Conservation (phyloP, 2,329 filamentous ascomycete species). For the Pseudogymnoascus sp. region DNA sequence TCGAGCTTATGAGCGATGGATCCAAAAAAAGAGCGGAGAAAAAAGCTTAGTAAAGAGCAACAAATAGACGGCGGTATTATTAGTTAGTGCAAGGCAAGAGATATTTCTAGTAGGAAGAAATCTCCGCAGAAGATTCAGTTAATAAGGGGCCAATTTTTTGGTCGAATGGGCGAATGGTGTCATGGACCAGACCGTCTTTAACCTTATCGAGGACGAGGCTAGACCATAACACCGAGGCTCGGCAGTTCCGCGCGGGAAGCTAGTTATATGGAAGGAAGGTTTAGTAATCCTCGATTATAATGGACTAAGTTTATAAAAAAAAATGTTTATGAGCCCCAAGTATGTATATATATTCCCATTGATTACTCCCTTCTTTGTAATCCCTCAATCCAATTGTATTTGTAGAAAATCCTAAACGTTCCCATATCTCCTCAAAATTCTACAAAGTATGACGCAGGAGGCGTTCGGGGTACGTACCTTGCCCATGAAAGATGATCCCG, state of each 20-base stretch:
- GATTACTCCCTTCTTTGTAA: neutral
- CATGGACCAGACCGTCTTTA: slow-evolving; percentile 1
- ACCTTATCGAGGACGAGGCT: neutral
- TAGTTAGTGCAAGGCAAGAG: neutral
- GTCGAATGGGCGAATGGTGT: neutral
- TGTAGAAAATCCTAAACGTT: neutral
- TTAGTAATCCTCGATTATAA: neutral
- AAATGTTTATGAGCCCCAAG: neutral
- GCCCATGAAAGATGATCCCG: neutral
- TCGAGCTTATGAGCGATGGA: neutral
- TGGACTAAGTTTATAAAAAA: neutral
- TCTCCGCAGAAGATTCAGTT: neutral
- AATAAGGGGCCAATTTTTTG: neutral
- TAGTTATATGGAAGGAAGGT: neutral
- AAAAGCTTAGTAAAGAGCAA: neutral
- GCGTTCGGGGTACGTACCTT: neutral
- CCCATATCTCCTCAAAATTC: neutral
- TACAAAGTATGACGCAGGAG: neutral
- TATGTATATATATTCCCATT: neutral
- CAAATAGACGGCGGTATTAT: neutral
- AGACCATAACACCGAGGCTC: neutral
- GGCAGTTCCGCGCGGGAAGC: neutral
- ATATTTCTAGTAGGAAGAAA: neutral
- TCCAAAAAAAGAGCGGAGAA: neutral
- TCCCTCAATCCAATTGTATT: neutral